A percentile compares a stretch with the other conserved stretches of the same genome.
These are phyloP conservation scores for Phytomonas francai DNA, from an alignment of 208 protist species.

Conservation along the genomic window DNA sequence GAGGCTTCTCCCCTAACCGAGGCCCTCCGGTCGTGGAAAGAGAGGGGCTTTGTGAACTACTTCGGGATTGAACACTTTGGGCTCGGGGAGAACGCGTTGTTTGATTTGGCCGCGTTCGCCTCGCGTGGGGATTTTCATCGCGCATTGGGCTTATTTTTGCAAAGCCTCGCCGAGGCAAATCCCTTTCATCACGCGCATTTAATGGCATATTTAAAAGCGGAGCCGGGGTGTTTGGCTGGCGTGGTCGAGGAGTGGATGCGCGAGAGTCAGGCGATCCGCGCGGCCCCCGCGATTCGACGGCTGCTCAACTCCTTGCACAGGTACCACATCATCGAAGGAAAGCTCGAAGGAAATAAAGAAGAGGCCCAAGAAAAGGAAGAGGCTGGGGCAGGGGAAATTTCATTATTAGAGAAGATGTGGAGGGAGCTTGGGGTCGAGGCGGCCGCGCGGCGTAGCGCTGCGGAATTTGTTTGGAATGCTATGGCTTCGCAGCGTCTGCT, in stretches of 20 bases:
- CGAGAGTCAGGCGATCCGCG: slow-evolving; percentile 21
- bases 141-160: slow-evolving; percentile 42
- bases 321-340: slow-evolving; percentile 17
- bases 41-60: slow-evolving; percentile 77
- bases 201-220: slow-evolving; percentile 55
- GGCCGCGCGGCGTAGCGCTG: slow-evolving; percentile 23
- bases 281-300: slow-evolving; percentile 16
- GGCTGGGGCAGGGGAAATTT: neutral
- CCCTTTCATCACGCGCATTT: slow-evolving; percentile 55
- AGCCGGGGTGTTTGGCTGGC: slow-evolving; percentile 28
- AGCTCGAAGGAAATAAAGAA: neutral
- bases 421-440: slow-evolving; percentile 11
- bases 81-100: slow-evolving; percentile 41
- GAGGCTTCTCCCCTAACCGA: slow-evolving; percentile 14
- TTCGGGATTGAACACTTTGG: slow-evolving; percentile 70
- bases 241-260: slow-evolving; percentile 38
- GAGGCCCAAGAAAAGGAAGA: slow-evolving; percentile 1
- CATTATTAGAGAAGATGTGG: slow-evolving; percentile 31
- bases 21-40: slow-evolving; percentile 17
- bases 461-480: slow-evolving; percentile 80
- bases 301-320: slow-evolving; percentile 23
- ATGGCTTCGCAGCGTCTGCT: slow-evolving; percentile 71
- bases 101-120: slow-evolving; percentile 45
- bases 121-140: slow-evolving; percentile 21
- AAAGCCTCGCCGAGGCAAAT: slow-evolving; percentile 55